Evolutionary conservation across 2,329 filamentous ascomycete species (phyloP), one percentile per base, ranked within the genome.

Genomic region (Calonectria pteridis): DNA sequence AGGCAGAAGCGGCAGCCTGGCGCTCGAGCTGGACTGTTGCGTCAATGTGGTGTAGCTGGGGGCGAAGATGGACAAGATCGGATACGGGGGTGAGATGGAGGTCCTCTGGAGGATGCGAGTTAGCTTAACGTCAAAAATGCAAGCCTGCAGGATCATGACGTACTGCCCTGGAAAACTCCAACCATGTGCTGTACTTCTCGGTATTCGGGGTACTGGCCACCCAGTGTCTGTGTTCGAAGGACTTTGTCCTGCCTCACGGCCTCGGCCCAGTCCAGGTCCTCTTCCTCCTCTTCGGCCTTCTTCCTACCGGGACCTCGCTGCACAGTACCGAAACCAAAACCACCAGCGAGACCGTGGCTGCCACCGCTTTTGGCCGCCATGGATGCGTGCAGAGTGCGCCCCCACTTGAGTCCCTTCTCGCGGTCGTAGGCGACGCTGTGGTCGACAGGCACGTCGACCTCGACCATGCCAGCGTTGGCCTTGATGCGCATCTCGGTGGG

Each of bases 11-110:
- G 82, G 86, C 80, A 43, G 85, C 84, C 63, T 84, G 84, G 51
- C 88, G 87, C 43, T 94, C 91, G 70, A 94, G 89, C 80, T 98
- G 95, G 59, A 93, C 89, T 58, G 92, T 86, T 4, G 97, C 96
- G 85, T 98, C 97, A 78, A 98, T 89, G 85, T 98, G 95, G 85
- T 98, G 95, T 74, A 98, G 94, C 81, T 98, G 95, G 0, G 97
- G 95, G 5, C 96, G 94, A 81, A 99, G 92, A 82, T 98, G 95
- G 51, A 98, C 94, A 55, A 98, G 91, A 2, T 94, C 93, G 50
- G 93, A 92, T 58, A 97, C 91, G 29, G 94, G 94, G 0, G 95
- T 97, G 49, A 98, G 91, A 85, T 98, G 95, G 13, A 98, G 88
- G 81, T 97, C 92, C 79, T 94, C 94, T 96, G 76, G 20, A 18